These are phyloP conservation scores for Diaporthe ilicicola DNA, from an alignment of 2,329 filamentous ascomycete genomes.

Conservation along the genomic window DNA sequence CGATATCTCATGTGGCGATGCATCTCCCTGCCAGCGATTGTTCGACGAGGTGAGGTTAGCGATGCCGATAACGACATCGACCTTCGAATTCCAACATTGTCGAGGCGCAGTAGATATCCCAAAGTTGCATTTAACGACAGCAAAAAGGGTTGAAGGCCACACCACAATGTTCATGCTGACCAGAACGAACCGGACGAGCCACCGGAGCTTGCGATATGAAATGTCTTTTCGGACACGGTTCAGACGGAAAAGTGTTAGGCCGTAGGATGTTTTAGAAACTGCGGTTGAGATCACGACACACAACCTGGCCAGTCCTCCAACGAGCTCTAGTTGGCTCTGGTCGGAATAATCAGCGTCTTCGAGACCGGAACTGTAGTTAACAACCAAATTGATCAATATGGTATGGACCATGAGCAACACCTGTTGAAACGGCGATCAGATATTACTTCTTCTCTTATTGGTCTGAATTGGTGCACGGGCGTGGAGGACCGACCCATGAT, in stretches of 20 bases:
- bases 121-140: background rate
- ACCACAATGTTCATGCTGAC: background rate
- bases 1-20: background rate
- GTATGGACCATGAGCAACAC: background rate
- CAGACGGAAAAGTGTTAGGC: background rate
- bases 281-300: background rate
- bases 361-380: background rate
- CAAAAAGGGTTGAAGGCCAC: background rate
- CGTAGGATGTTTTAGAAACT: background rate
- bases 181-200: background rate
- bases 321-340: background rate
- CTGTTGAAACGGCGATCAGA: background rate
- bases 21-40: background rate
- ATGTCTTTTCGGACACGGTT: background rate
- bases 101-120: background rate
- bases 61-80: background rate
- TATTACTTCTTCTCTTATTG: too few relatives aligned
- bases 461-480: background rate
- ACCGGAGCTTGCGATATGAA: background rate
- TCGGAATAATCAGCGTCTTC: background rate
- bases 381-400: background rate
- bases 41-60: too few relatives aligned
- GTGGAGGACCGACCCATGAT: background rate
- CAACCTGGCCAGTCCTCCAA: background rate
- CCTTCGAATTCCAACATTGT: background rate